Conservation (phyloP, 2,329 filamentous ascomycete species). For the Ceratocystis cubensis region DNA sequence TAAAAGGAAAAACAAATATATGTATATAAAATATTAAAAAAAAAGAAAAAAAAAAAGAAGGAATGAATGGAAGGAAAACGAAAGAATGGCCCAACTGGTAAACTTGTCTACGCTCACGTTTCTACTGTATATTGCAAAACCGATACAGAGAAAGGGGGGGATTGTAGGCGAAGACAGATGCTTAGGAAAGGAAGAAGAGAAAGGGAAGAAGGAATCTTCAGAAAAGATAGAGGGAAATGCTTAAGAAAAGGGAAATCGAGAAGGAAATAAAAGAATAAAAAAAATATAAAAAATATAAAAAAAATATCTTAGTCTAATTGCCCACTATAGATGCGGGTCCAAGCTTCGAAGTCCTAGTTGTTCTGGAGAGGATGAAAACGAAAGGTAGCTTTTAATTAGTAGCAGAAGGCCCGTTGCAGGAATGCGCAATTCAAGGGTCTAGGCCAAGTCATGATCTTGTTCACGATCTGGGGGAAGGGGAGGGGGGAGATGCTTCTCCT, state of each 20-base stretch:
- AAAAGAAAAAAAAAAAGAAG: background rate
- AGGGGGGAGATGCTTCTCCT: background rate
- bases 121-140: slow-evolving; percentile 21
- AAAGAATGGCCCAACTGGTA: background rate
- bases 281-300: background rate
- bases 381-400: background rate
- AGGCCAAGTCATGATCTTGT: background rate
- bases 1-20: background rate
- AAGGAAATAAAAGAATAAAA: background rate
- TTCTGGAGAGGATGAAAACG: too few species aligned
- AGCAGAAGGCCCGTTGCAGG: slow-evolving; percentile 3
- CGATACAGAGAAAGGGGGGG: slow-evolving; percentile 18
- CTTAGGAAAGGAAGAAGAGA: slow-evolving; percentile 10
- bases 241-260: slow-evolving; percentile 2
- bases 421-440: background rate
- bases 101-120: slow-evolving; percentile 9
- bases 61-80: background rate
- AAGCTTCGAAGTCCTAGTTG: background rate
- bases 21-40: background rate
- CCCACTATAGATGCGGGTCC: slow-evolving; percentile 5
- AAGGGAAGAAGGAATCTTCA: slow-evolving; percentile 10
- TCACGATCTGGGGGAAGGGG: background rate
- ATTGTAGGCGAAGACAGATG: slow-evolving; percentile 12
- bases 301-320: background rate
- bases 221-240: slow-evolving; percentile 1